Conservation (phyloP, 768 basidiomycete genomes). For the Mycena rebaudengoi region DNA sequence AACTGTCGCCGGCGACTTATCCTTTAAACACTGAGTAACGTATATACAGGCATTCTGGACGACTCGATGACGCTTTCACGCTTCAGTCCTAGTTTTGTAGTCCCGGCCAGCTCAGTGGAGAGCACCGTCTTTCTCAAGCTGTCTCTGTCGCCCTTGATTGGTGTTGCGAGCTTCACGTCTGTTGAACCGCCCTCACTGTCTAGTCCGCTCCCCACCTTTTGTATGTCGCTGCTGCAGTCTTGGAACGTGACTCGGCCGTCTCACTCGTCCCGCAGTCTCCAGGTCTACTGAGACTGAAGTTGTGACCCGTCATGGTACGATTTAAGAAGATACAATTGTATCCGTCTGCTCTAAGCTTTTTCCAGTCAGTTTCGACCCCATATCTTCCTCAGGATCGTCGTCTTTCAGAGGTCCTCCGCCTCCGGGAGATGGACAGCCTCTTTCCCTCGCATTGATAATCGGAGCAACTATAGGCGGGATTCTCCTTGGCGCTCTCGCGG, state of each 20-base stretch:
- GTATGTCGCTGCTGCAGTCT: conserved; percentile 2
- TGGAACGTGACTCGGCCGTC: no score
- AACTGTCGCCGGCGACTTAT: conserved; percentile 21
- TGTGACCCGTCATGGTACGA: no score
- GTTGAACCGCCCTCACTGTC: background rate
- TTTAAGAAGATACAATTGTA: no score
- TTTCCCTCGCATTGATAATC: conserved; percentile 8
- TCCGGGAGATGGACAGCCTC: background rate
- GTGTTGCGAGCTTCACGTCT: background rate
- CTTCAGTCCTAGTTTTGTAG: background rate
- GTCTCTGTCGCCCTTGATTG: conserved; percentile 1
- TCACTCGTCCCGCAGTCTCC: no score
- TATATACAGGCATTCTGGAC: background rate
- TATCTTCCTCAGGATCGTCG: no score
- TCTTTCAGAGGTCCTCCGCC: background rate
- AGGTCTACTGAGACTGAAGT: no score
- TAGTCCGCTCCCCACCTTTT: background rate
- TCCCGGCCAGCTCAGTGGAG: conserved; percentile 11
- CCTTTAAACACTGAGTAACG: conserved; percentile 4
- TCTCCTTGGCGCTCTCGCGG: conserved; percentile 14
- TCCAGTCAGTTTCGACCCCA: no score
- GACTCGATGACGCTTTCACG: background rate
- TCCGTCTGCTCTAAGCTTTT: no score
- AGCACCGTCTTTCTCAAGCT: conserved; percentile 14
- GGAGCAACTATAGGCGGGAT: conserved; percentile 14